Percentiles rank a stretch among this genome's conserved stretches.
Conservation (phyloP, 2,329 filamentous ascomycete species). For the Cladosporium oxysporum region DNA sequence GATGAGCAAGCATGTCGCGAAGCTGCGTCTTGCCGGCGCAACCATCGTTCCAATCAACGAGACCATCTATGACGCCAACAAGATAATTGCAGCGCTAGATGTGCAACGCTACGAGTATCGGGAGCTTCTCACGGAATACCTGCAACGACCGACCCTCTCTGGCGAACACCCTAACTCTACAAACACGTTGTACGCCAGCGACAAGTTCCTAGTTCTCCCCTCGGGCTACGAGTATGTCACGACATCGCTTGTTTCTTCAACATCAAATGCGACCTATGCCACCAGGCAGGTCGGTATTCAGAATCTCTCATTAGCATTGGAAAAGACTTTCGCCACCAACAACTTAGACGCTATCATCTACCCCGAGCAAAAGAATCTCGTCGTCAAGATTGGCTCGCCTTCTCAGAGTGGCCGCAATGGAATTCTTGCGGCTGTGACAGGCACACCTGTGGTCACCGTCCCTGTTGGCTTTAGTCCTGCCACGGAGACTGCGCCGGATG, state of each 20-base stretch:
- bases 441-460: conserved; percentile 55
- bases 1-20: conserved; percentile 51
- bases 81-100: conserved; percentile 53
- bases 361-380: conserved; percentile 65
- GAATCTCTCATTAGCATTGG: conserved; percentile 54
- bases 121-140: conserved; percentile 57
- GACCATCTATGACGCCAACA: conserved; percentile 53
- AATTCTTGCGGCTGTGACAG: conserved; percentile 57
- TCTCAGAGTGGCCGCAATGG: conserved; percentile 63
- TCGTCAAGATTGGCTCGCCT: conserved; percentile 58
- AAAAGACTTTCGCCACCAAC: conserved; percentile 52
- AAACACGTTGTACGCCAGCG: conserved; percentile 51
- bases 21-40: conserved; percentile 51
- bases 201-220: conserved; percentile 62
- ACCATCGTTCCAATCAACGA: conserved; percentile 54
- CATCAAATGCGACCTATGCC: conserved; percentile 50
- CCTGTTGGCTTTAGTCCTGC: conserved; percentile 56
- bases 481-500: conserved; percentile 53
- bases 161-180: conserved; percentile 51
- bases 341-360: conserved; percentile 62
- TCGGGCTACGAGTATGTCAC: conserved; percentile 58
- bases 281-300: conserved; percentile 51
- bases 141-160: conserved; percentile 47
- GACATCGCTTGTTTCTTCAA: conserved; percentile 54
- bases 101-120: conserved; percentile 64